A percentile compares a stretch with the other conserved stretches of the same genome.
These are phyloP conservation scores for Ottelia alismoides DNA, from an alignment of 106 monocot genomes.

Conservation along the genomic window DNA sequence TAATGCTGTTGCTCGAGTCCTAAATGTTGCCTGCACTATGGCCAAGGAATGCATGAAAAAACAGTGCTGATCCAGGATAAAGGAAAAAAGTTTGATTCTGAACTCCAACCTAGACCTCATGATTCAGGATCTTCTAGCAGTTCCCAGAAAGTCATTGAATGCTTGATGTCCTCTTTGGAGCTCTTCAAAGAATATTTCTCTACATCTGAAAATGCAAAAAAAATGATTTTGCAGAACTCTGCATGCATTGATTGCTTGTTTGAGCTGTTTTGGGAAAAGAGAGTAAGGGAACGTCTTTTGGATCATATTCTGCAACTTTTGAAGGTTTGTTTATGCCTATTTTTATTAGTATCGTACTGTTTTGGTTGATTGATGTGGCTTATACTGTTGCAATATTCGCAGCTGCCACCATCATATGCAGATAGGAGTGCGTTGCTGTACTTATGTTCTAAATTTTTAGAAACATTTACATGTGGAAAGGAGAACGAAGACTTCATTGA, in stretches of 20 bases:
- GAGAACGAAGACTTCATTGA: conserved; percentile 60
- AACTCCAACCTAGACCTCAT: no score
- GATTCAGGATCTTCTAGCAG: no score
- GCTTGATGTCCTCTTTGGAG: conserved; percentile 55
- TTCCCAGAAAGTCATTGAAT: no score
- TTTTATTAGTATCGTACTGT: no score
- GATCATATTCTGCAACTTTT: conserved; percentile 66
- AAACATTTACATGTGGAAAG: conserved; percentile 83
- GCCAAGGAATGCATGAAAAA: conserved; percentile 47
- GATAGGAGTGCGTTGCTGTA: conserved; percentile 57
- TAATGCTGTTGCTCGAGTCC: conserved; percentile 51
- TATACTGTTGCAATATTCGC: no score
- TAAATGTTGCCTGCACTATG: conserved; percentile 75
- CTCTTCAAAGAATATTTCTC: conserved; percentile 70
- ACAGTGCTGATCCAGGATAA: no score
- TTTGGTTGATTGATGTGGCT: no score
- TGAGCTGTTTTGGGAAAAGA: conserved; percentile 84
- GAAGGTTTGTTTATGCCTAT: no score
- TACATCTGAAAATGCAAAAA: conserved; percentile 42
- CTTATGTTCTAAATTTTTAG: conserved; percentile 81
- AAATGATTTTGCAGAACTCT: conserved; percentile 47
- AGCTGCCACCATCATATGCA: conserved; percentile 53
- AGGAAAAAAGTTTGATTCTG: no score
- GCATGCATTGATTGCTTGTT: conserved; percentile 86
- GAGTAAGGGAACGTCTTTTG: conserved; percentile 36